Percentiles rank a stretch among this genome's conserved stretches.
phyloP scores from a whole-genome alignment of 257 asterid genomes.

The Solanum chiquidenum region DNA sequence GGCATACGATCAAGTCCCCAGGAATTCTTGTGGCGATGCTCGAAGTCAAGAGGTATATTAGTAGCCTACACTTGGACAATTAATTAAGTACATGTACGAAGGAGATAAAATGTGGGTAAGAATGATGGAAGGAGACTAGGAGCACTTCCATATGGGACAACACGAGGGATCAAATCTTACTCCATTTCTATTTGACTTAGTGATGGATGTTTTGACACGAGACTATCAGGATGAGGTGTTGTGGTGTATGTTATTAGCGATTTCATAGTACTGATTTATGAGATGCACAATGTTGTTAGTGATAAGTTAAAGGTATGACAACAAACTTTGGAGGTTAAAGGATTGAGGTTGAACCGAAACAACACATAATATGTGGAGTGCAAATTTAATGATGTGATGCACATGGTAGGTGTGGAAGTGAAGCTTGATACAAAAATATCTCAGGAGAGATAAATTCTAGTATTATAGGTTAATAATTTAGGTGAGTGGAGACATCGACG shows the following conservation, averaged over 20 bases:
- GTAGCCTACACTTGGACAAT: neutral
- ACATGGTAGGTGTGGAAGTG: neutral
- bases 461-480: too few species aligned
- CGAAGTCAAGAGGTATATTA: too few species aligned
- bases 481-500: neutral
- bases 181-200: neutral
- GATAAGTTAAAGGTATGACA: too few species aligned
- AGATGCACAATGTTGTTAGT: neutral
- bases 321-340: neutral
- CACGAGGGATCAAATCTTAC: neutral
- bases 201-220: neutral
- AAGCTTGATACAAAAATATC: neutral
- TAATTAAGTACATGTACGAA: neutral
- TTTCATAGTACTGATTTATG: too few species aligned
- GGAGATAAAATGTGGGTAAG: neutral
- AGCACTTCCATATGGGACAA: neutral
- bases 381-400: neutral
- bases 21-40: too few species aligned
- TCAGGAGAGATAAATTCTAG: neutral
- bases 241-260: neutral
- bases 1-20: too few species aligned
- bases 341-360: neutral
- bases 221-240: too few species aligned
- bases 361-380: neutral
- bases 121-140: neutral